A percentile compares a stretch with the other conserved stretches of the same genome.
phyloP scores from a whole-genome alignment of 495 filamentous ascomycete species.

The Hypoxylon subgilvum region DNA sequence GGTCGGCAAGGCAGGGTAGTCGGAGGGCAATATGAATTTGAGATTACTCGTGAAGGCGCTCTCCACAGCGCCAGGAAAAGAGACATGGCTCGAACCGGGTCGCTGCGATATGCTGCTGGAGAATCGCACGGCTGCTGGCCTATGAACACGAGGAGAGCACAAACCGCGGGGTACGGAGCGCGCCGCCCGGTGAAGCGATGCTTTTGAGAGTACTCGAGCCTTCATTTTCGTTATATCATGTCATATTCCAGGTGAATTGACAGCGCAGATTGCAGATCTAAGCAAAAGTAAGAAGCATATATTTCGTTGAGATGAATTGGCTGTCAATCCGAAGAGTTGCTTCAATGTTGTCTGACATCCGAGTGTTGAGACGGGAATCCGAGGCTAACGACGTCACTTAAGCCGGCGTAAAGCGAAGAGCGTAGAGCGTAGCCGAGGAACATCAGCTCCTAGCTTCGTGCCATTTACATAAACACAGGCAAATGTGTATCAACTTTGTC shows the following conservation, averaged over 20 bases:
- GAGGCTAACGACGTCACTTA: slow-evolving; percentile 41
- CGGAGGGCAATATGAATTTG: slow-evolving; percentile 72
- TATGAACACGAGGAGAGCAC: slow-evolving; percentile 14
- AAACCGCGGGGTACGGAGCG: slow-evolving; percentile 27
- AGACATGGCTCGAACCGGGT: slow-evolving; percentile 73
- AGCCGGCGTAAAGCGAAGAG: slow-evolving; percentile 42
- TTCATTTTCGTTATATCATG: slow-evolving; percentile 35
- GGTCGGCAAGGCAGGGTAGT: slow-evolving; percentile 75
- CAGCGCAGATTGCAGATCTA: background rate
- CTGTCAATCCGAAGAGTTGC: too few species aligned
- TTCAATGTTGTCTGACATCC: slow-evolving; percentile 24
- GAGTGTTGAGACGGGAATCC: slow-evolving; percentile 29
- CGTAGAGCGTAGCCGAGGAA: slow-evolving; percentile 17
- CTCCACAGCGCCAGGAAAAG: slow-evolving; percentile 94
- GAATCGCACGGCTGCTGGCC: slow-evolving; percentile 24
- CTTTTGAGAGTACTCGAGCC: slow-evolving; percentile 21
- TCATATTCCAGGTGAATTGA: slow-evolving; percentile 3
- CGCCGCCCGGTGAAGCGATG: slow-evolving; percentile 26
- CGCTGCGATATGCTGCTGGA: slow-evolving; percentile 62
- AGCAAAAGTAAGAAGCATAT: slow-evolving; percentile 3
- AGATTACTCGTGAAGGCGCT: slow-evolving; percentile 86
- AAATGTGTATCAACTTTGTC: too few species aligned
- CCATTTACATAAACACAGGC: slow-evolving; percentile 2
- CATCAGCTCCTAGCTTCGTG: slow-evolving; percentile 17
- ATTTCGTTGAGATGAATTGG: slow-evolving; percentile 4